Evolutionary conservation across 805 yeast genomes (phyloP).

Genomic region (Ogataea ganodermae): DNA sequence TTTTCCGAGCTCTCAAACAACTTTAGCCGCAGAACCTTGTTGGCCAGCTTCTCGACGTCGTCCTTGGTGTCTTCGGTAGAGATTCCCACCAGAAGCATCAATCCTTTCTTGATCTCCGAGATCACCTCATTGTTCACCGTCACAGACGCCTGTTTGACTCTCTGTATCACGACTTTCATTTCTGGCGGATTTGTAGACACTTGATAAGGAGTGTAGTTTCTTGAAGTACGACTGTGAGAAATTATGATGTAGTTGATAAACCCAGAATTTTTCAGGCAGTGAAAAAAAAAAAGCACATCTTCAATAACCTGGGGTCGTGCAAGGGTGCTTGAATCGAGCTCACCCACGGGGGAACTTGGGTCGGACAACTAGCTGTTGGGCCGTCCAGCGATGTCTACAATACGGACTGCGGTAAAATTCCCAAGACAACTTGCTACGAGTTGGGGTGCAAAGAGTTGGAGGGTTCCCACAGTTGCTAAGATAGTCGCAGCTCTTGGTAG

Average conservation of each 20-base stretch:
- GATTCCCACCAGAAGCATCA: conserved; percentile 83
- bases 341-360: too few species aligned
- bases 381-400: too few species aligned
- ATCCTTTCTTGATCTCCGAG: conserved; percentile 75
- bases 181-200: neutral
- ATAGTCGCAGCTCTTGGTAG: too few species aligned
- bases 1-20: conserved; percentile 61
- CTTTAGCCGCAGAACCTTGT: conserved; percentile 64
- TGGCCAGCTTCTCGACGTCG: conserved; percentile 69
- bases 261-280: neutral
- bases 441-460: too few species aligned
- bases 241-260: too few species aligned
- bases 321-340: neutral
- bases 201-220: too few species aligned
- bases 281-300: too few species aligned
- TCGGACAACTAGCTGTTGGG: too few species aligned
- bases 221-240: too few species aligned
- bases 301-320: neutral
- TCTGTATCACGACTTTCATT: conserved; percentile 91
- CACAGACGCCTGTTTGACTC: conserved; percentile 87
- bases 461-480: too few species aligned
- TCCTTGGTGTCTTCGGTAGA: conserved; percentile 72
- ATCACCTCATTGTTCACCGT: conserved; percentile 71
- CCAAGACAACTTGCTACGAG: too few species aligned
- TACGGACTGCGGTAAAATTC: too few species aligned